Evolutionary conservation across 257 asterid genomes (phyloP).

Genomic region (Misopates orontium): DNA sequence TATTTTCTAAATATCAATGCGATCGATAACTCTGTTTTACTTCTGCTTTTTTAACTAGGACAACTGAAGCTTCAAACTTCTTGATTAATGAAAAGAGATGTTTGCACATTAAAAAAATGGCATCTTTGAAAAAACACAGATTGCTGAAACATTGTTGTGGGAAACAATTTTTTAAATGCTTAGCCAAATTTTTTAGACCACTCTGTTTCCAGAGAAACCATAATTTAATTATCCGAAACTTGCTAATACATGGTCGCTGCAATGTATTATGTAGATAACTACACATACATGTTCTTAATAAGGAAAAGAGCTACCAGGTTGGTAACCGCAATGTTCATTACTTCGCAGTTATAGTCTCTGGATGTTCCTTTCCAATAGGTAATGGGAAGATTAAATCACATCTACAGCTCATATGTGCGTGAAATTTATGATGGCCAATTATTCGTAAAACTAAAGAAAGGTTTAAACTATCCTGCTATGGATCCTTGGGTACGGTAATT

Average conservation of each 20-base stretch:
- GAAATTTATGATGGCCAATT: slow-evolving; percentile 93
- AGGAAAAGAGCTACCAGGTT: background rate
- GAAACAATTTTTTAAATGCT: background rate
- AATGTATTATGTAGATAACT: background rate
- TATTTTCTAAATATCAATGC: too few species aligned
- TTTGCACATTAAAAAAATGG: too few species aligned
- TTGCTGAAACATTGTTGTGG: background rate
- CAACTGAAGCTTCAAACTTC: too few species aligned
- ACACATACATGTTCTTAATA: background rate
- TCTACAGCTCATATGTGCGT: slow-evolving; percentile 77
- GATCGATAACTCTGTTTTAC: too few species aligned
- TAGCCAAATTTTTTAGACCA: background rate
- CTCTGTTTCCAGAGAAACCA: too few species aligned
- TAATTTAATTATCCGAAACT: too few species aligned
- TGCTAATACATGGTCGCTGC: too few species aligned
- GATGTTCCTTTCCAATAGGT: background rate
- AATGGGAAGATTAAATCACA: slow-evolving; percentile 9
- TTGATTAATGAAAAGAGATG: too few species aligned
- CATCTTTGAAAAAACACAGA: background rate
- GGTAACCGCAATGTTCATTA: background rate
- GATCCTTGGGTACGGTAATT: slow-evolving; percentile 91
- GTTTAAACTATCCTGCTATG: slow-evolving; percentile 83
- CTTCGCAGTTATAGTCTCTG: slow-evolving; percentile 10
- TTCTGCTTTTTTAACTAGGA: too few species aligned
- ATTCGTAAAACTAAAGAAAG: slow-evolving; percentile 83